These are phyloP conservation scores for Plasmodiophora brassicae DNA, from an alignment of 208 protist species.

Conservation along the genomic window DNA sequence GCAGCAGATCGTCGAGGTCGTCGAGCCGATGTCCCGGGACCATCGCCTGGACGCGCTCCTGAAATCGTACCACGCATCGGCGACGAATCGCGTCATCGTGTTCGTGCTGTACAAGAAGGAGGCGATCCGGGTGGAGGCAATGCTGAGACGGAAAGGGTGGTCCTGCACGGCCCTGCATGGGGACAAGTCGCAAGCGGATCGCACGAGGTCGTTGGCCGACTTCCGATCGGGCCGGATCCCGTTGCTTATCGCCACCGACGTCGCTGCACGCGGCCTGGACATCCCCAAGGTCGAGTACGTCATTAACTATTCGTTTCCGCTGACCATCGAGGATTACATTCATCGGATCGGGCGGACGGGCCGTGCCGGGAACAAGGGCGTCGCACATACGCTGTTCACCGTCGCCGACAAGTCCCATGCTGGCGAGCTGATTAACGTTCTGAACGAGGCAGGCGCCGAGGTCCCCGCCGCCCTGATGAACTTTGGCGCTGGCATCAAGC, in stretches of 20 bases:
- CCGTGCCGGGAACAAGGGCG: constrained; percentile 64
- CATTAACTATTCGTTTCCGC: constrained; percentile 74
- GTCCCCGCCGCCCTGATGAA: constrained; percentile 42
- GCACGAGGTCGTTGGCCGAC: constrained; percentile 61
- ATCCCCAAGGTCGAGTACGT: constrained; percentile 65
- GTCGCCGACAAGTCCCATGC: constrained; percentile 37
- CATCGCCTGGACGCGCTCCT: constrained; percentile 47
- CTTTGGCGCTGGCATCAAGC: constrained; percentile 41
- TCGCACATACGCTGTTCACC: constrained; percentile 52
- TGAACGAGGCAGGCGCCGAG: constrained; percentile 21
- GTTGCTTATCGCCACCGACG: constrained; percentile 74
- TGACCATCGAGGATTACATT: constrained; percentile 79
- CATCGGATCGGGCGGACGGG: constrained; percentile 89
- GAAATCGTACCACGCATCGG: constrained; percentile 11
- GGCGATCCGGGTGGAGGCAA: constrained; percentile 42
- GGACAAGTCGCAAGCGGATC: constrained; percentile 70
- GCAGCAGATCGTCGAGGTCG: constrained; percentile 55
- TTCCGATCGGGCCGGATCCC: constrained; percentile 58
- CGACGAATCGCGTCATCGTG: constrained; percentile 47
- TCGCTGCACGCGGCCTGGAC: constrained; percentile 75
- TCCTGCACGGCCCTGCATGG: constrained; percentile 61
- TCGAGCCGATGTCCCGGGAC: constrained; percentile 42
- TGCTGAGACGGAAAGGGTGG: constrained; percentile 31
- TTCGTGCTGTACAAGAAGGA: constrained; percentile 57
- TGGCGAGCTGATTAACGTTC: constrained; percentile 41